A percentile compares a stretch with the other conserved stretches of the same genome.
Evolutionary conservation across 2,329 filamentous ascomycete genomes (phyloP).

Genomic region (Aspergillus sp.): DNA sequence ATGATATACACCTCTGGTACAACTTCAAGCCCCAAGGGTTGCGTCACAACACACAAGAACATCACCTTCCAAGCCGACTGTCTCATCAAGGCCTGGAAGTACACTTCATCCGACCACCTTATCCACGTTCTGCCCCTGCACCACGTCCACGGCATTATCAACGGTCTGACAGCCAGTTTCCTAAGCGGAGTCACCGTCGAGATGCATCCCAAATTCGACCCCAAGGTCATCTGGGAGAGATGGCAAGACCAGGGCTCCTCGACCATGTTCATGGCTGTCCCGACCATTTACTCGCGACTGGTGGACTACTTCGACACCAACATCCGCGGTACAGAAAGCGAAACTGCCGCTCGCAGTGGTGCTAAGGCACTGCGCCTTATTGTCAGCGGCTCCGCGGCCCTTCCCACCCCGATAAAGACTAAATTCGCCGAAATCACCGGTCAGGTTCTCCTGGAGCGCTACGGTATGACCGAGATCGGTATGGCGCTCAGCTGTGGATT

Average conservation of each 20-base stretch:
- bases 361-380: constrained; percentile 32
- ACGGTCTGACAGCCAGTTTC: constrained; percentile 45
- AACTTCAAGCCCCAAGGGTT: constrained; percentile 39
- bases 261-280: constrained; percentile 49
- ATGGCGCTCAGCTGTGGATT: constrained; percentile 44
- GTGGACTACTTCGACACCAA: constrained; percentile 41
- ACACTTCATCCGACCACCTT: constrained; percentile 36
- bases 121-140: constrained; percentile 49
- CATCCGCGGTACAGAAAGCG: constrained; percentile 30
- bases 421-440: constrained; percentile 38
- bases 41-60: constrained; percentile 40
- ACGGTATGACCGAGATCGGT: constrained; percentile 50
- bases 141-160: constrained; percentile 48
- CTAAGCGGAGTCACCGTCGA: constrained; percentile 44
- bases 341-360: constrained; percentile 27
- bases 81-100: constrained; percentile 28
- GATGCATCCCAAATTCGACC: constrained; percentile 44
- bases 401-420: constrained; percentile 38
- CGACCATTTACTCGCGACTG: constrained; percentile 48
- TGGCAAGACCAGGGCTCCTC: constrained; percentile 38
- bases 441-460: constrained; percentile 43
- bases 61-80: constrained; percentile 29
- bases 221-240: constrained; percentile 42
- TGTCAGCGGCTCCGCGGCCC: constrained; percentile 39
- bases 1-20: constrained; percentile 43